These are phyloP conservation scores for Ophiostoma australiae DNA, from an alignment of 2,329 filamentous ascomycete species.

Conservation along the genomic window DNA sequence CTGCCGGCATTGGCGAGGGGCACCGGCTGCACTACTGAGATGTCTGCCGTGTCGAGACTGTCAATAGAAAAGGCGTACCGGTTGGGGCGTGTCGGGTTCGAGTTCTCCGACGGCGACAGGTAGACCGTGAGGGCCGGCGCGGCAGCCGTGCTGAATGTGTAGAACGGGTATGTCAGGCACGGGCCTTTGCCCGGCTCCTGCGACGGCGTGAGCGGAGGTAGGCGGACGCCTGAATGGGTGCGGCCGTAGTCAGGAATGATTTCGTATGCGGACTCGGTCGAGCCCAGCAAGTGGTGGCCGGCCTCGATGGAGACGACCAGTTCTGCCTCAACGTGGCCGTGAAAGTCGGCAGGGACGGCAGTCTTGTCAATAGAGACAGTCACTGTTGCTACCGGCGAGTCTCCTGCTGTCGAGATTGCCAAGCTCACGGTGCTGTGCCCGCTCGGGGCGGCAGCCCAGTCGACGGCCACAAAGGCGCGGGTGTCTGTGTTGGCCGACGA, in stretches of 20 bases:
- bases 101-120: neutral
- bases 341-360: neutral
- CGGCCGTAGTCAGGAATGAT: conserved; percentile 53
- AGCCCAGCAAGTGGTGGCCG: neutral
- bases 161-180: neutral
- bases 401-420: neutral
- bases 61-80: neutral
- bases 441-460: neutral
- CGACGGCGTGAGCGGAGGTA: conserved; percentile 35
- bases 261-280: conserved; percentile 39
- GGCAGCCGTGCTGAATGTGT: neutral
- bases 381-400: neutral
- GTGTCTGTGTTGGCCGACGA: neutral
- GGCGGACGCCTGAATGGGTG: conserved; percentile 53
- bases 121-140: neutral
- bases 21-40: neutral
- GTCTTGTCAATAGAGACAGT: neutral
- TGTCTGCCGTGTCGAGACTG: neutral
- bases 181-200: conserved; percentile 24
- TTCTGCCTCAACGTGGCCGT: neutral
- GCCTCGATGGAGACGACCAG: neutral
- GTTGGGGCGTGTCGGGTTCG: neutral
- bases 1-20: neutral
- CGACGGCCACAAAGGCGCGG: neutral
- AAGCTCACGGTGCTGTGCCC: neutral